phyloP scores from a whole-genome alignment of 768 basidiomycete species.

The Agrocybe pediades region DNA sequence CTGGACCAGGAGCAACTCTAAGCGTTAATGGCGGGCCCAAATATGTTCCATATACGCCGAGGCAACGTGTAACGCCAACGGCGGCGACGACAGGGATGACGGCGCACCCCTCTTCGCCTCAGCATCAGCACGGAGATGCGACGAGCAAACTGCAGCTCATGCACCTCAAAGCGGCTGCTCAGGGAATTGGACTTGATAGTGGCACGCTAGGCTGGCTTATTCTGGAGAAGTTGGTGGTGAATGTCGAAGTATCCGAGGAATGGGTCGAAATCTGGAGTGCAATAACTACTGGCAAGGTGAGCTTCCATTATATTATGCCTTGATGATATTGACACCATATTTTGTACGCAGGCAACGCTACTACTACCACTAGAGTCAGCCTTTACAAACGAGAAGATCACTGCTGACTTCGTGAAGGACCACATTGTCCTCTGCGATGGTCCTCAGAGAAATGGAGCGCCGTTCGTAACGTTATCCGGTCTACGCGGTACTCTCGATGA shows the following conservation, averaged over 20 bases:
- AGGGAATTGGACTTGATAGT: constrained; percentile 64
- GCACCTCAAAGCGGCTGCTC: constrained; percentile 73
- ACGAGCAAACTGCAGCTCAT: constrained; percentile 70
- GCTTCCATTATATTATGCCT: neutral
- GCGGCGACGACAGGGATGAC: constrained; percentile 53
- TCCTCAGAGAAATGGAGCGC: constrained; percentile 44
- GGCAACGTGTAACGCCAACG: constrained; percentile 54
- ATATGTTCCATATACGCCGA: constrained; percentile 80
- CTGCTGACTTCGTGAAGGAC: constrained; percentile 78
- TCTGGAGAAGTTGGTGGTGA: constrained; percentile 64
- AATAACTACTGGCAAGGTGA: constrained; percentile 67
- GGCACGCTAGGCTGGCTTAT: constrained; percentile 76
- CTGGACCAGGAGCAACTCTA: constrained; percentile 10
- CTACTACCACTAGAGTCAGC: constrained; percentile 72
- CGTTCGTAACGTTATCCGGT: constrained; percentile 80
- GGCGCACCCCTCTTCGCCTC: constrained; percentile 45
- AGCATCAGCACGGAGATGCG: constrained; percentile 56
- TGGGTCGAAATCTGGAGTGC: constrained; percentile 74
- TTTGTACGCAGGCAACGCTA: constrained; percentile 63
- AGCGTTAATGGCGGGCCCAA: constrained; percentile 34
- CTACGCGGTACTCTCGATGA: constrained; percentile 69
- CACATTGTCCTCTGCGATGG: constrained; percentile 74
- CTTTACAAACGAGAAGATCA: constrained; percentile 55
- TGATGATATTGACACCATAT: constrained; percentile 1
- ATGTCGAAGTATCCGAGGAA: constrained; percentile 52